These are phyloP conservation scores for Primulina eburnea DNA, from an alignment of 257 asterid species.

Conservation along the genomic window DNA sequence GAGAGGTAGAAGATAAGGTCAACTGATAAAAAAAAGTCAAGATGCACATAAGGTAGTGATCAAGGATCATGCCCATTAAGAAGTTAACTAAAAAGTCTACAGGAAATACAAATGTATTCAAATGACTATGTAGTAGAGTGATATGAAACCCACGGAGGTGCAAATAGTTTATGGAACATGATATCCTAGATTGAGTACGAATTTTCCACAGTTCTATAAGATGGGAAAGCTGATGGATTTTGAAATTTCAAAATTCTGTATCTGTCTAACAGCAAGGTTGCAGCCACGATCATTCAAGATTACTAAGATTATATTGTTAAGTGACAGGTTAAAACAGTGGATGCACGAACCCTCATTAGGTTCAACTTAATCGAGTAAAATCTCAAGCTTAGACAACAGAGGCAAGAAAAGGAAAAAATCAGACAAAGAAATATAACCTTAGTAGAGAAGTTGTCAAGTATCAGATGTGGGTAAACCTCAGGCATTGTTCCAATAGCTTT, in stretches of 20 bases:
- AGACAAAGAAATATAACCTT: conserved; percentile 39
- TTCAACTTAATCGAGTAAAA: conserved; percentile 8
- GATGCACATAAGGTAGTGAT: neutral
- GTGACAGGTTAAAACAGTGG: neutral
- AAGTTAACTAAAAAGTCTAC: neutral
- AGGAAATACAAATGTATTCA: neutral
- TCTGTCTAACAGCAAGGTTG: neutral
- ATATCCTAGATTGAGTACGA: neutral
- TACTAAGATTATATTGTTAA: neutral
- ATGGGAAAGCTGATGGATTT: neutral
- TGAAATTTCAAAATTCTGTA: neutral
- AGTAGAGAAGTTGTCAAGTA: conserved; percentile 66
- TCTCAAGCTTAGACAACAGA: neutral
- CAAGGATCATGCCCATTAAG: neutral
- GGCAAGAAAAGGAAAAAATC: conserved; percentile 3
- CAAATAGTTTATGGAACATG: neutral
- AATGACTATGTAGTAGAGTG: neutral
- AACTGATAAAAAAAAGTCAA: neutral
- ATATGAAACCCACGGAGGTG: neutral
- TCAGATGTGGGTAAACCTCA: conserved; percentile 89
- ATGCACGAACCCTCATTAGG: neutral
- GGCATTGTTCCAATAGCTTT: conserved; percentile 84
- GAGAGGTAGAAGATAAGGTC: neutral
- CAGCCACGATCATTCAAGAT: neutral
- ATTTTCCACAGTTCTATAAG: neutral